Percentiles rank a stretch among this genome's conserved stretches.
Evolutionary conservation across 352 stramenopile species (phyloP).

Genomic region (Phytopythium chamaehyphon): DNA sequence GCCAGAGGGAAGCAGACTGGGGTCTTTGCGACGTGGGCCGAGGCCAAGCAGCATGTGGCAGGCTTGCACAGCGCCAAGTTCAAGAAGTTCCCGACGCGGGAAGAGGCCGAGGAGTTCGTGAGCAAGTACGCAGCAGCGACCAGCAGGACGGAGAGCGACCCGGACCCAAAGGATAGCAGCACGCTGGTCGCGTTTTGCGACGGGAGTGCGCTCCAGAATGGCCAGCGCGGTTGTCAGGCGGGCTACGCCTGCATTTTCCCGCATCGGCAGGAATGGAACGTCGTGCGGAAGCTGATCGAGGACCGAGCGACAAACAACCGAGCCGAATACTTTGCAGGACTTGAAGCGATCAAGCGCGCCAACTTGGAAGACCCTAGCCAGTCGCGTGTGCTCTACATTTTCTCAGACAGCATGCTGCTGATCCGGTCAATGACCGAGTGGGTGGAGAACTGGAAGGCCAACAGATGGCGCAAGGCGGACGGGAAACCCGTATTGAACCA

Average conservation of each 20-base stretch:
- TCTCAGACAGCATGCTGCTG: constrained; percentile 74
- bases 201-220: constrained; percentile 65
- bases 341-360: constrained; percentile 61
- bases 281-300: constrained; percentile 47
- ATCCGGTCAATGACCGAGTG: constrained; percentile 80
- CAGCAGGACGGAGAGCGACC: constrained; percentile 8
- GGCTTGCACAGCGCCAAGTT: constrained; percentile 46
- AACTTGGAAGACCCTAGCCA: constrained; percentile 44
- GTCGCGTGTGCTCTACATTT: constrained; percentile 53
- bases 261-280: constrained; percentile 55
- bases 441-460: constrained; percentile 54
- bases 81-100: constrained; percentile 50
- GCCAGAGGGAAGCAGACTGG: constrained; percentile 44
- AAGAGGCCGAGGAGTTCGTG: constrained; percentile 51
- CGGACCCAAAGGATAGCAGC: constrained; percentile 39
- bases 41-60: constrained; percentile 50
- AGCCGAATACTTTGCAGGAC: constrained; percentile 47
- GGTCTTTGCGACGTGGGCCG: constrained; percentile 51
- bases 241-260: constrained; percentile 79
- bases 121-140: constrained; percentile 16
- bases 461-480: constrained; percentile 61
- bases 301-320: constrained; percentile 46
- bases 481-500: constrained; percentile 50
- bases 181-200: constrained; percentile 79
- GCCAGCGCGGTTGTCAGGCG: constrained; percentile 38